Percentiles rank a stretch among this genome's conserved stretches.
phyloP scores from a whole-genome alignment of 1,284 basidiomycete genomes.

The Ustilago xerochloae region DNA sequence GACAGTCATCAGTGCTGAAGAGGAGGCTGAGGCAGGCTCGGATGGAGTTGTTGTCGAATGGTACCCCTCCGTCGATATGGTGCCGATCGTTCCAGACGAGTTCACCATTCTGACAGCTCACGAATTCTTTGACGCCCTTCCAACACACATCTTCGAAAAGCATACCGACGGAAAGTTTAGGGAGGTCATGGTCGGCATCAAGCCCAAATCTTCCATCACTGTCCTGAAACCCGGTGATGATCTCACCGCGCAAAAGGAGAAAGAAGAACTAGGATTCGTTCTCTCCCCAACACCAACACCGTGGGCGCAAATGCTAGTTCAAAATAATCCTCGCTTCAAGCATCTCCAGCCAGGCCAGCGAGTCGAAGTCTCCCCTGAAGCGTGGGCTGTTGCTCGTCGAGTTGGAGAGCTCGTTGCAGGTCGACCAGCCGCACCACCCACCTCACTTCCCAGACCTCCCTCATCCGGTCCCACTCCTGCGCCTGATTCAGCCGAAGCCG shows the following conservation, averaged over 20 bases:
- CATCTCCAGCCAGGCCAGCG: slow-evolving; percentile 58
- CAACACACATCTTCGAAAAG: slow-evolving; percentile 85
- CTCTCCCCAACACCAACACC: slow-evolving; percentile 77
- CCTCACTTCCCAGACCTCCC: background rate
- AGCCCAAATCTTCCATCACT: slow-evolving; percentile 41
- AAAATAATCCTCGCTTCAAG: slow-evolving; percentile 55
- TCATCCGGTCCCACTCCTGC: background rate
- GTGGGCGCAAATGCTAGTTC: slow-evolving; percentile 73
- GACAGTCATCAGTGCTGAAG: slow-evolving; percentile 43
- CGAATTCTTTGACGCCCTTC: slow-evolving; percentile 97
- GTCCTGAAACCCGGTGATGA: slow-evolving; percentile 50
- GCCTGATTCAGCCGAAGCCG: slow-evolving; percentile 12
- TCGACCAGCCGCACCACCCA: slow-evolving; percentile 26
- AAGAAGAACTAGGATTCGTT: slow-evolving; percentile 73
- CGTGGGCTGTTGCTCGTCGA: slow-evolving; percentile 60
- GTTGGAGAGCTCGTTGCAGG: slow-evolving; percentile 63
- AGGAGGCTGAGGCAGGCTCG: slow-evolving; percentile 11
- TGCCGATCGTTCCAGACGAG: slow-evolving; percentile 71
- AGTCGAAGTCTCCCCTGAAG: slow-evolving; percentile 62
- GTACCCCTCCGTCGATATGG: slow-evolving; percentile 79
- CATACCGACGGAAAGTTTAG: slow-evolving; percentile 77
- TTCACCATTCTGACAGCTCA: slow-evolving; percentile 93
- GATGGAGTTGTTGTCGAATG: slow-evolving; percentile 73
- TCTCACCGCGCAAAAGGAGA: background rate
- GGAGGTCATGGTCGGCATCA: slow-evolving; percentile 81